Evolutionary conservation across 495 filamentous ascomycete genomes (phyloP), one percentile per base, ranked within the genome.

Genomic region (Daldinia caldariorum): DNA sequence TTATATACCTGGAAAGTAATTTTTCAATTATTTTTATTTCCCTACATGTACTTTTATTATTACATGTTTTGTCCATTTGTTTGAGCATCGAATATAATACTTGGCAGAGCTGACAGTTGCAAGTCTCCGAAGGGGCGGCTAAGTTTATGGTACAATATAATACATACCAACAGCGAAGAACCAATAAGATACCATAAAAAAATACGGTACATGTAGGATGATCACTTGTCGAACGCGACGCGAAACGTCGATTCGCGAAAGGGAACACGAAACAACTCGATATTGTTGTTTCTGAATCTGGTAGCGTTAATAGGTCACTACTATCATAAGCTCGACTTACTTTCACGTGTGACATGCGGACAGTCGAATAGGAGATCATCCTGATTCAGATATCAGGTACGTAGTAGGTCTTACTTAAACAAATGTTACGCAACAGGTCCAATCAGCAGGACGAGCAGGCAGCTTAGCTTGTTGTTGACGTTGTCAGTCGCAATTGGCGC

Each of bases 171-270:
- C 31, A 31, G 18, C 14, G 16, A 63, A 45, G 29, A 14, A 55
- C 74, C 67, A 76, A 76, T 74, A 60, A 56, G 53, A 69, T 32
- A 8, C 0, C 13, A 47, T 37, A 45, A 57, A 59, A 45, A 57
- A 59, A 53, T 22, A 53, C 35, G 37, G 9, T 16, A n/a, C n/a
- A n/a, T n/a, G n/a, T n/a, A 32, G 35, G 50, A 58, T 34, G 13
- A 51, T 39, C 63, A 60, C 69, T 54, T 56, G 49, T 57, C 62
- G 41, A 61, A 73, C 73, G 73, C 73, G 73, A 75, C 73, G 71
- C 73, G 73, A 71, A 59, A 62, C 54, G 9, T 57, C 50, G 41
- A 53, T 65, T 61, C 55, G 55, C 65, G 58, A 57, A 47, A 41
- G 35, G 66, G 58, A 63, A 69, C 66, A 69, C 66, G 26, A 70